A percentile compares a stretch with the other conserved stretches of the same genome.
phyloP scores from a whole-genome alignment of 495 filamentous ascomycete species.

The Filosporella fistucella region DNA sequence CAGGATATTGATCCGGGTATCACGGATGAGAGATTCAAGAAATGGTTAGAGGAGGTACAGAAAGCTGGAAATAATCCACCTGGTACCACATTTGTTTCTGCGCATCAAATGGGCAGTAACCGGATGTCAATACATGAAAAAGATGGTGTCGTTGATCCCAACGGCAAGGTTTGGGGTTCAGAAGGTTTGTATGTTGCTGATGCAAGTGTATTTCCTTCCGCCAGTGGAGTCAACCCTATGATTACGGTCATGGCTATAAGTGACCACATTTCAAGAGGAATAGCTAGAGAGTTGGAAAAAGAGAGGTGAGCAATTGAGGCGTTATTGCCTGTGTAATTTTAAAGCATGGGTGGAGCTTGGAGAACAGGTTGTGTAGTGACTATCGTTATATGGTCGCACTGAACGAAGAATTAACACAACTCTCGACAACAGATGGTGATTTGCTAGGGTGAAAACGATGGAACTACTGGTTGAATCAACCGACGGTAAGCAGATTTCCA shows the following conservation, averaged over 20 bases:
- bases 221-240: slow-evolving; percentile 93
- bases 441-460: too few relatives aligned
- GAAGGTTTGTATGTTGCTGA: slow-evolving; percentile 75
- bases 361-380: too few relatives aligned
- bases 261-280: slow-evolving; percentile 23
- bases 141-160: slow-evolving; percentile 68
- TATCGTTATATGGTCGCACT: too few relatives aligned
- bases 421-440: too few relatives aligned
- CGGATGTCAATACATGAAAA: slow-evolving; percentile 63
- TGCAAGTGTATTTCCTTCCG: slow-evolving; percentile 84
- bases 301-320: too few relatives aligned
- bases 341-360: too few relatives aligned
- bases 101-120: slow-evolving; percentile 92
- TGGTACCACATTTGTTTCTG: slow-evolving; percentile 43
- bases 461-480: too few relatives aligned
- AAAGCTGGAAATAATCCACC: slow-evolving; percentile 43
- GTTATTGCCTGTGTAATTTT: too few relatives aligned
- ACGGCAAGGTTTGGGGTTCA: slow-evolving; percentile 73
- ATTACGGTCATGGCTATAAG: slow-evolving; percentile 81
- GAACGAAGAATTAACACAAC: too few relatives aligned
- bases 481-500: too few relatives aligned
- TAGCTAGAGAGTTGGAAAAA: slow-evolving; percentile 12
- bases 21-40: slow-evolving; percentile 61
- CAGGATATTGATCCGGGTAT: slow-evolving; percentile 37
- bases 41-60: slow-evolving; percentile 60